Evolutionary conservation across 768 basidiomycete species (phyloP).

Genomic region (Clitopilus passeckerianus): DNA sequence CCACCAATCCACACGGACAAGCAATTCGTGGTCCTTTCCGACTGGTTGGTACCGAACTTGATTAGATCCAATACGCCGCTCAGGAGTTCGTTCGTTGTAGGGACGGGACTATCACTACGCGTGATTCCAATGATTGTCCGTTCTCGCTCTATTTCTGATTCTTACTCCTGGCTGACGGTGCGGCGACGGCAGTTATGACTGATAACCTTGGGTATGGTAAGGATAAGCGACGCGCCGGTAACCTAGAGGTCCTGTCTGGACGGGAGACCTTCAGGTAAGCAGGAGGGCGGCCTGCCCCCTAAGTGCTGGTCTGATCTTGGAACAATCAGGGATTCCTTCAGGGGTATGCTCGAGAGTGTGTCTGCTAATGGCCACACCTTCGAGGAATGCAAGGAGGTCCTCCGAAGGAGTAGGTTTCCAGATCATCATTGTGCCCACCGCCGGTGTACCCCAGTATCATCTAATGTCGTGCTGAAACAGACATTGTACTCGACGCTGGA

Average conservation of each 20-base stretch:
- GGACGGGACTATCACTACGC: slow-evolving; percentile 92
- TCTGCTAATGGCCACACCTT: slow-evolving; percentile 70
- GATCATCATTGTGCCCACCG: neutral
- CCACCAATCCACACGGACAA: slow-evolving; percentile 77
- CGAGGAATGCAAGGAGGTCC: slow-evolving; percentile 76
- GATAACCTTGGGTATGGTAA: slow-evolving; percentile 87
- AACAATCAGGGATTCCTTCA: slow-evolving; percentile 72
- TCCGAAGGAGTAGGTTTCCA: slow-evolving; percentile 55
- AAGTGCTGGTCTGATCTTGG: neutral
- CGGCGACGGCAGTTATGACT: slow-evolving; percentile 58
- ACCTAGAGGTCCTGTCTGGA: slow-evolving; percentile 67
- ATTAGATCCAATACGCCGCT: neutral
- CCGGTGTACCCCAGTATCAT: neutral
- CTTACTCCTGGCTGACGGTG: neutral
- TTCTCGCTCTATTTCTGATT: neutral
- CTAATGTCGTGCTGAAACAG: slow-evolving; percentile 30
- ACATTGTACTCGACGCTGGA: slow-evolving; percentile 82
- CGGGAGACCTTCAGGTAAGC: slow-evolving; percentile 63
- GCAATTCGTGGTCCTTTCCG: slow-evolving; percentile 81
- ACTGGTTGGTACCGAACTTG: slow-evolving; percentile 60
- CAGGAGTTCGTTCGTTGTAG: slow-evolving; percentile 28
- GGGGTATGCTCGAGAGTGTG: slow-evolving; percentile 81
- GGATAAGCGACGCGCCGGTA: slow-evolving; percentile 67
- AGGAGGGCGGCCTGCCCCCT: slow-evolving; percentile 12
- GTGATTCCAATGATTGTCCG: slow-evolving; percentile 91